Evolutionary conservation across 1,284 basidiomycete species (phyloP), one percentile per base, ranked within the genome.

Genomic region (Mycena sp.): DNA sequence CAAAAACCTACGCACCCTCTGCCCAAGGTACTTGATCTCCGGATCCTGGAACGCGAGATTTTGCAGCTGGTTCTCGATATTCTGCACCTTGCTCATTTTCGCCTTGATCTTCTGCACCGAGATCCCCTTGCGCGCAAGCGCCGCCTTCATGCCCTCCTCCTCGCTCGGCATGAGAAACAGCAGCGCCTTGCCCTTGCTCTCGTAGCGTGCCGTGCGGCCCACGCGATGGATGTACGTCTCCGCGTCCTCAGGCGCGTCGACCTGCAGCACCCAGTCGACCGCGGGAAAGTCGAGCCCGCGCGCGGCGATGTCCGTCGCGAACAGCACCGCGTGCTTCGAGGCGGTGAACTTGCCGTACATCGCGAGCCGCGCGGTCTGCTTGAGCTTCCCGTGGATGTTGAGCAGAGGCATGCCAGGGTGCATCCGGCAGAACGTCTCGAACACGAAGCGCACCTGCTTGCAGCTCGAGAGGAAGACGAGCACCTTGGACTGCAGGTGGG

Each of bases 201-300:
- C 90, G 75, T 99, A 99, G 49, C 97, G 84, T 37, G 97, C 98
- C 10, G 97, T 99, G 55, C 97, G 85, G 1, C 97, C 97, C 1
- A 99, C 97, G 25, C 97, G 90, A 76, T 99, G 97, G 49, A 99
- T 95, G 76, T 99, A 99, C 12, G 95, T 98, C 64, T 98, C 96
- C n/a, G 92, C 94, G 73, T 99, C 96, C 78, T 99, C 97, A 0
- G 97, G 97, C 25, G 93, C 95, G 76, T 99, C 97, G n/a, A 96
- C 82, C 76, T 99, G 98, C 35, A 99, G 77, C 12, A 99, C 97
- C 97, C 98, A 99, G 76, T 98, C 95, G 26, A 99, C 91, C 0
- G 93, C 87, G 3, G 98, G 96, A 76, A 99, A 99, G 78, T 99
- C 98, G 62, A 99, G 84, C 14, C 97, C 97, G 60, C 98, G 89